phyloP scores from a whole-genome alignment of 208 protist genomes.

The Trypanosomatidae sp. region DNA sequence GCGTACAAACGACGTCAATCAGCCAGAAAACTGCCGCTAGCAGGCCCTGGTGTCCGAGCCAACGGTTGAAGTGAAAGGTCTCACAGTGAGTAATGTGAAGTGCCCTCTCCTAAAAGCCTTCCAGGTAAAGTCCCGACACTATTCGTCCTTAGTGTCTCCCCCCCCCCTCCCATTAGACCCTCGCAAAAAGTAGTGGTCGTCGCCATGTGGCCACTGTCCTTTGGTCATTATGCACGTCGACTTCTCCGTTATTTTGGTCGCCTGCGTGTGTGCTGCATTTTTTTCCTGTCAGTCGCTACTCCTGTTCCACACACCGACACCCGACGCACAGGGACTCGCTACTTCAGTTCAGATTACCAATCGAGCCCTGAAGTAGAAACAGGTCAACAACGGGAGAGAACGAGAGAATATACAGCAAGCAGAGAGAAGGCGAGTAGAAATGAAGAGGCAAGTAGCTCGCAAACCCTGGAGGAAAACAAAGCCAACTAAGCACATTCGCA shows the following conservation, averaged over 20 bases:
- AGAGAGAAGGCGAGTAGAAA: background rate
- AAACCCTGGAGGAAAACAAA: background rate
- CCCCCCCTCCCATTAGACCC: background rate
- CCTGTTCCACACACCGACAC: background rate
- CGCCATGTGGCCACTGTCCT: background rate
- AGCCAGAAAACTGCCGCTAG: background rate
- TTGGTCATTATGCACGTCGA: background rate
- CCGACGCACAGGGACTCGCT: background rate
- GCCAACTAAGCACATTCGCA: background rate
- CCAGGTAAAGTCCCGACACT: background rate
- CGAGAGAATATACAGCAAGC: background rate
- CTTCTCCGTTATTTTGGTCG: background rate
- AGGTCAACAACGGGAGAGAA: too few species aligned
- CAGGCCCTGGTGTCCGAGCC: background rate
- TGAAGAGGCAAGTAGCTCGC: background rate
- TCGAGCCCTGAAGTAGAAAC: too few species aligned
- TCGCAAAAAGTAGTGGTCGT: background rate
- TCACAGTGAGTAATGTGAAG: background rate
- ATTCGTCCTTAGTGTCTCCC: background rate
- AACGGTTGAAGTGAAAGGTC: background rate
- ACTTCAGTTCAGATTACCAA: background rate
- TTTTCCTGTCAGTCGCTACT: background rate
- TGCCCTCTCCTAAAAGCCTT: background rate
- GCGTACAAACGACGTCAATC: background rate
- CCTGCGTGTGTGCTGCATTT: background rate